These are phyloP conservation scores for Xanthoconium stramineum DNA, from an alignment of 768 basidiomycete genomes.

Conservation along the genomic window DNA sequence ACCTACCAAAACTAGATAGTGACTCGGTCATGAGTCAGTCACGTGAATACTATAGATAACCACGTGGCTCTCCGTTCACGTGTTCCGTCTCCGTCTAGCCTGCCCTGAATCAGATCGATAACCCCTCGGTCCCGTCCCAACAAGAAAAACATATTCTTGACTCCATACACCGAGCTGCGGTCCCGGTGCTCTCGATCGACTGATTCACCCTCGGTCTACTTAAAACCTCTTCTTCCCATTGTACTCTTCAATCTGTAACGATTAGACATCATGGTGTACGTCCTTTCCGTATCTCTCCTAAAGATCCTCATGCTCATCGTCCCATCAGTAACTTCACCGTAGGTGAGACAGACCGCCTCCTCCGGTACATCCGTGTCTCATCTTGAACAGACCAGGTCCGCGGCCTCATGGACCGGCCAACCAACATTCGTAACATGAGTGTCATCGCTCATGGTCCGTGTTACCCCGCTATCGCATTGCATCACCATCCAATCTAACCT, in stretches of 20 bases:
- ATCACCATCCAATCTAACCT: slow-evolving; percentile 19
- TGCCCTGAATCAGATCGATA: slow-evolving; percentile 51
- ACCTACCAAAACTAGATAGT: background rate
- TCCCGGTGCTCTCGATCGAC: slow-evolving; percentile 28
- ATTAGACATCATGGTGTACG: slow-evolving; percentile 80
- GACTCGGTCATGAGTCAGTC: slow-evolving; percentile 13
- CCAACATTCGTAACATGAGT: slow-evolving; percentile 95
- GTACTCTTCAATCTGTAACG: slow-evolving; percentile 34
- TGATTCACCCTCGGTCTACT: background rate
- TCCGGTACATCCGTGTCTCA: background rate
- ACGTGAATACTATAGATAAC: slow-evolving; percentile 19
- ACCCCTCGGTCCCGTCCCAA: slow-evolving; percentile 20
- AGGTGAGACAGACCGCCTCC: slow-evolving; percentile 47
- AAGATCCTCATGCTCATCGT: slow-evolving; percentile 29
- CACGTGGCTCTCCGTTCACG: slow-evolving; percentile 7
- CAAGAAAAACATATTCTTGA: slow-evolving; percentile 15
- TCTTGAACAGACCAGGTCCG: slow-evolving; percentile 72
- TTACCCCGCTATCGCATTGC: slow-evolving; percentile 5
- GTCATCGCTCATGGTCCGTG: slow-evolving; percentile 84
- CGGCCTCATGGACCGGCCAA: slow-evolving; percentile 82
- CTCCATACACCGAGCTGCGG: slow-evolving; percentile 18
- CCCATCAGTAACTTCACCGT: slow-evolving; percentile 79
- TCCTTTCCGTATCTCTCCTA: slow-evolving; percentile 21
- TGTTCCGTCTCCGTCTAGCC: slow-evolving; percentile 18
- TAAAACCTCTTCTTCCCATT: slow-evolving; percentile 8